These are phyloP conservation scores for Fusarium nanum DNA, from an alignment of 2,329 filamentous ascomycete species.

Conservation along the genomic window DNA sequence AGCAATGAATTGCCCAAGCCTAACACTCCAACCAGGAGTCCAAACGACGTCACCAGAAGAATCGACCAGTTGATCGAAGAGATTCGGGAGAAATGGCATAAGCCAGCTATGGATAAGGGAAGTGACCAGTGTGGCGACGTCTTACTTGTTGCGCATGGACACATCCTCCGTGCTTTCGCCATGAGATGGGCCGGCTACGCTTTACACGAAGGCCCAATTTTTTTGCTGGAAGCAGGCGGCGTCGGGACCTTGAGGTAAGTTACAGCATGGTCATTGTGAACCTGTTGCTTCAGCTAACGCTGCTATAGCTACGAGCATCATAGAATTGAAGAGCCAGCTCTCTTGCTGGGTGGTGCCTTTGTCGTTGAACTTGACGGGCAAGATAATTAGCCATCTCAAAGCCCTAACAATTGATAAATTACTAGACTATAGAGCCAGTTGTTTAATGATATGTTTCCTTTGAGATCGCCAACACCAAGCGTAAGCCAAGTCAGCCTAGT, in stretches of 20 bases:
- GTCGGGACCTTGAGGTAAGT: conserved; percentile 80
- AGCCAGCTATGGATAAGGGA: conserved; percentile 67
- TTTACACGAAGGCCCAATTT: conserved; percentile 78
- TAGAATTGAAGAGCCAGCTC: conserved; percentile 80
- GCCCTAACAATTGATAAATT: background rate
- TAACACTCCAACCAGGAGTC: conserved; percentile 63
- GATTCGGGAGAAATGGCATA: conserved; percentile 75
- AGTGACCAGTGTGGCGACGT: conserved; percentile 54
- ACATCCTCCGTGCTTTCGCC: conserved; percentile 88
- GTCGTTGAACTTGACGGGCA: conserved; percentile 56
- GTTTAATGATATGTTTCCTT: conserved; percentile 22
- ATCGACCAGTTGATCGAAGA: conserved; percentile 81
- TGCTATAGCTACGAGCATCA: conserved; percentile 79
- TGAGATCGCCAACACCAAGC: background rate
- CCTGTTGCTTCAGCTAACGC: conserved; percentile 14
- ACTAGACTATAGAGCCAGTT: conserved; percentile 24
- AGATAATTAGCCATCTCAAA: background rate
- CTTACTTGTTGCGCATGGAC: conserved; percentile 85
- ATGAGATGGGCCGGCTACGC: conserved; percentile 84
- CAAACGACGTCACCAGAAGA: conserved; percentile 76
- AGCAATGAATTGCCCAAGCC: background rate
- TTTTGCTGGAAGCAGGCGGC: conserved; percentile 90
- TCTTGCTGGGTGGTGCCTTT: conserved; percentile 81
- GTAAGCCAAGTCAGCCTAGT: conserved; percentile 9
- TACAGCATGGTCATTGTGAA: background rate